Evolutionary conservation across 164 flowering plant species (phyloP), one percentile per base, ranked within the genome.

Genomic region (Magnolia officinalis): DNA sequence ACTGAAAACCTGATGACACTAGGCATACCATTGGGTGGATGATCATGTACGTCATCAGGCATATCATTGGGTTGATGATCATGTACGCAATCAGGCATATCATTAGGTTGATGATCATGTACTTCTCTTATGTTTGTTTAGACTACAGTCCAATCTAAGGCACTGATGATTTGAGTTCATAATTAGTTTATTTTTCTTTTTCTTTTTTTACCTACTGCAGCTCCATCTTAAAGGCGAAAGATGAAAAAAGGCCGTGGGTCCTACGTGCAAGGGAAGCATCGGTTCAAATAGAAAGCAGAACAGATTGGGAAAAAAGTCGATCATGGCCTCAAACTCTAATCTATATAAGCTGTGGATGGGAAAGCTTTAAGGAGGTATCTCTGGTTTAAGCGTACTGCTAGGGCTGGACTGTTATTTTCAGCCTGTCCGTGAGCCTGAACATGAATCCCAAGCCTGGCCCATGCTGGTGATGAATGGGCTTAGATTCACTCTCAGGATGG

Each of bases 331-430:
- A 89, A 75, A 92, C 94, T 63, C 91, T 96, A 73, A 87, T 96
- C 76, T 96, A 96, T 79, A 91, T 96, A 79, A 96, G 98, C 77
- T 93, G 97, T 85, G 98, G 99, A 71, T 96, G 99, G 99, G 92
- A 90, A 75, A 96, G 93, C 84, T 94, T 96, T 84, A 96, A 93
- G 81, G 91, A 94, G 96, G 97, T 92, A 88, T 59, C 69, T 75
- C 49, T 8, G 5, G 45, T 72, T 74, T 75, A 58, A 8, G 14
- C 61, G 23, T 9, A 55, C 23, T 70, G 50, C 18, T 37, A 37
- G 45, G 45, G 45, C 79, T 64, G 29, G 24, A 70, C 55, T 70
- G 64, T 20, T 45, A 61, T 23, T 16, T 72, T 19, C 18, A 37
- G 45, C 26, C 14, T 50, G 55, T 50, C 69, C 24, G 8, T 73